These are phyloP conservation scores for Pulveroboletus sp. DNA, from an alignment of 768 basidiomycete genomes.

Conservation along the genomic window DNA sequence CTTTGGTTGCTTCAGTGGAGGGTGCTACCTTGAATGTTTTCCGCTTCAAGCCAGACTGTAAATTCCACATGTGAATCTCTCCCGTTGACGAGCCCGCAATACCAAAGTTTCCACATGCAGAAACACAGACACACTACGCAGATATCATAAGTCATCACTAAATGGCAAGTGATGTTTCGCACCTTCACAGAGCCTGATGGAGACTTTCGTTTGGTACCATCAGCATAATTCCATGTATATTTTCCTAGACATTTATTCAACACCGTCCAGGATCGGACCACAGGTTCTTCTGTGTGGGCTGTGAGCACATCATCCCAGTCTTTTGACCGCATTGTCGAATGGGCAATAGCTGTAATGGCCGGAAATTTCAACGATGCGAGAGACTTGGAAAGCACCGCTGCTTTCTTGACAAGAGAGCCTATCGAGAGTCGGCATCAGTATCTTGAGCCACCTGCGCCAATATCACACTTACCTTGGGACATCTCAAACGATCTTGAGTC, in stretches of 20 bases:
- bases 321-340: constrained; percentile 75
- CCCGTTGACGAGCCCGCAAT: constrained; percentile 80
- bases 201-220: constrained; percentile 44
- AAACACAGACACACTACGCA: constrained; percentile 73
- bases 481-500: constrained; percentile 94
- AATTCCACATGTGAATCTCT: constrained; percentile 87
- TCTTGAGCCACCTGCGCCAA: neutral
- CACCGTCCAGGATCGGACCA: constrained; percentile 87
- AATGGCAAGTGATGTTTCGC: constrained; percentile 7
- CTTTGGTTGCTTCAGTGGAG: constrained; percentile 52
- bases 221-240: constrained; percentile 59
- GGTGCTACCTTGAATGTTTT: constrained; percentile 70
- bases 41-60: constrained; percentile 89
- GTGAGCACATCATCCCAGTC: constrained; percentile 98
- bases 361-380: constrained; percentile 82
- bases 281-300: constrained; percentile 78
- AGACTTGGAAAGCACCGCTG: constrained; percentile 71
- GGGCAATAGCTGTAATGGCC: constrained; percentile 71
- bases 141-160: neutral
- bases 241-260: constrained; percentile 78
- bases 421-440: constrained; percentile 5
- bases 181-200: constrained; percentile 71
- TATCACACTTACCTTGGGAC: constrained; percentile 68
- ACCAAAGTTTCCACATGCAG: constrained; percentile 95
- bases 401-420: constrained; percentile 85